These are phyloP conservation scores for Mycena citricolor DNA, from an alignment of 1,284 basidiomycete genomes.

Conservation along the genomic window DNA sequence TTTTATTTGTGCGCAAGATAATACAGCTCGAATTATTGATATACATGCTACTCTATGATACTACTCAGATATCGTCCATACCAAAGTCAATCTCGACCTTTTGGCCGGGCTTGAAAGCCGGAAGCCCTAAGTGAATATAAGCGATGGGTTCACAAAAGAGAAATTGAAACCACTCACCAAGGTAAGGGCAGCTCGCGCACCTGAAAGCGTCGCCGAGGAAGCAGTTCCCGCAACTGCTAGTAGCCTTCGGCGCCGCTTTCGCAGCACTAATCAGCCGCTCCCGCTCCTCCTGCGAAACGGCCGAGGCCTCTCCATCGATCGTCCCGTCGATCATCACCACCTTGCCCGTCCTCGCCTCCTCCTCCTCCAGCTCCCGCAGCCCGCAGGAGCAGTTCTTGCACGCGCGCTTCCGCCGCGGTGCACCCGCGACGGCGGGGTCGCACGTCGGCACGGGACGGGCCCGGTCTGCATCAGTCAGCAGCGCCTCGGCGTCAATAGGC, in stretches of 20 bases:
- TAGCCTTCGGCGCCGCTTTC: conserved; percentile 76
- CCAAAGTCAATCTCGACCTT: conserved; percentile 88
- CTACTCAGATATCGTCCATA: conserved; percentile 80
- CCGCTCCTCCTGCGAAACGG: conserved; percentile 65
- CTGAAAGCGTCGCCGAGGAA: conserved; percentile 98
- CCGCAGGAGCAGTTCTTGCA: conserved; percentile 96
- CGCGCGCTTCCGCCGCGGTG: conserved; percentile 77
- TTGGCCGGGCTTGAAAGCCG: conserved; percentile 97
- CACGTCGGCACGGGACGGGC: conserved; percentile 66
- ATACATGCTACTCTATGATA: conserved; percentile 4
- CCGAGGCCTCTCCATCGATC: conserved; percentile 54
- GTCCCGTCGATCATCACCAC: conserved; percentile 69
- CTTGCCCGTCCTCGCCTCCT: conserved; percentile 62
- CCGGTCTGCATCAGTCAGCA: conserved; percentile 74
- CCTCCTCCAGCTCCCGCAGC: conserved; percentile 86
- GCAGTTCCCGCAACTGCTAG: conserved; percentile 97
- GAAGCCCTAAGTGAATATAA: conserved; percentile 62
- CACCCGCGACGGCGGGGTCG: conserved; percentile 53
- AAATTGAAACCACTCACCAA: conserved; percentile 61
- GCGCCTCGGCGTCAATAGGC: conserved; percentile 73
- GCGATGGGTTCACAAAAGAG: conserved; percentile 4
- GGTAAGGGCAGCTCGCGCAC: conserved; percentile 93
- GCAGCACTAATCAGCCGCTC: conserved; percentile 64
- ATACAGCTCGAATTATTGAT: conserved; percentile 2
- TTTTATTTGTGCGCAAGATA: conserved; percentile 1